Evolutionary conservation across 768 basidiomycete species (phyloP), one percentile per base, ranked within the genome.

Genomic region (Naganishia onofrii): DNA sequence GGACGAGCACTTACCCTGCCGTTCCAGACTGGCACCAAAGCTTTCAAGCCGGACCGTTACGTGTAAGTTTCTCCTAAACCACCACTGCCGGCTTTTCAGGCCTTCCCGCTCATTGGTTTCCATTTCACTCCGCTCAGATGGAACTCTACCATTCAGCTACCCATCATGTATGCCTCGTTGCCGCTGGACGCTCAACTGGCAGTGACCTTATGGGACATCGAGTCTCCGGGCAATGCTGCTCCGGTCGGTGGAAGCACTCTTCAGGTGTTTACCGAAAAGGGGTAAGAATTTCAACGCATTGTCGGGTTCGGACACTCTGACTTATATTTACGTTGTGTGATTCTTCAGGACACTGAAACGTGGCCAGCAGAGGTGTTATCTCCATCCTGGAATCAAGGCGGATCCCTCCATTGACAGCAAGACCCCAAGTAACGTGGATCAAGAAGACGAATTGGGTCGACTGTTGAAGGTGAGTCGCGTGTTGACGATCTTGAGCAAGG

Each of bases 201-300:
- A 0, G 90, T 98, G 76, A 98, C 96, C 0, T 89, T 97, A 8
- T 97, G 93, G 91, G 94, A 98, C 77, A 93, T 93, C 70, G 90
- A 88, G 44, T 90, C 91, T 0, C 89, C 92, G 28, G 86, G 91
- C 8, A 83, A 85, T 55, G 88, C 91, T 1, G 84, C 87, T 21
- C 90, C 93, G 7, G 89, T 97, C 4, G 96, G 95, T 34, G 95
- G 94, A 0, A 87, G 93, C 3, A 96, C 93, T 0, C 89, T 98
- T 77, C 85, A 87, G 23, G 75, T 99, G 46, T 99, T 99, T 80
- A 90, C 92, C 17, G 90, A 91, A 86, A 96, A 97, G 83, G 89
- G 90, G 93, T 91, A 71, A 57, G 85, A 7, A 12, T 67, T 12
- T 42, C 9, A 15, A 42, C 2, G 80, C 0, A 63, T 52, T 5